Percentiles rank a stretch among this genome's conserved stretches.
phyloP scores from a whole-genome alignment of 1,284 basidiomycete genomes.

The Marasmius sp. region DNA sequence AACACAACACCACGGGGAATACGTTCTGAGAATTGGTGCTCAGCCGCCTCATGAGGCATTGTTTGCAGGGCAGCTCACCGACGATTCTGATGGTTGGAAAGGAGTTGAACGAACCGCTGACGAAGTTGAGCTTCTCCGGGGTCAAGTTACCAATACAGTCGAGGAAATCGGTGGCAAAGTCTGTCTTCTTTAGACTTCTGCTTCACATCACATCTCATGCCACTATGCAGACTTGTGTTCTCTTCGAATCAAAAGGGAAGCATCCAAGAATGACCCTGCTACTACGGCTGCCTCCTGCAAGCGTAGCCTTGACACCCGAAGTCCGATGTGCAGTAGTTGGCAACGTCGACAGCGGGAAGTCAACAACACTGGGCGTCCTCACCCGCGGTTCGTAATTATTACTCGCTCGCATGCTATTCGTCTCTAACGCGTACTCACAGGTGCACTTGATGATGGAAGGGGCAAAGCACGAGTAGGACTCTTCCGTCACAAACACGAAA shows the following conservation, averaged over 20 bases:
- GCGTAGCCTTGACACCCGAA: conserved; percentile 76
- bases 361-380: conserved; percentile 87
- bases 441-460: conserved; percentile 91
- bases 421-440: conserved; percentile 41
- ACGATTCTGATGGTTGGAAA: conserved; percentile 50
- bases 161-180: conserved; percentile 81
- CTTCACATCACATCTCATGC: conserved; percentile 2
- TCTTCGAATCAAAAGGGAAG: conserved; percentile 45
- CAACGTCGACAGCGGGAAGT: conserved; percentile 94
- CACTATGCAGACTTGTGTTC: conserved; percentile 46
- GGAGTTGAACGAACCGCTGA: conserved; percentile 49
- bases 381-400: conserved; percentile 54
- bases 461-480: conserved; percentile 91
- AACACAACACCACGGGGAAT: conserved; percentile 67
- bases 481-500: conserved; percentile 96
- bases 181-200: conserved; percentile 5
- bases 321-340: conserved; percentile 95
- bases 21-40: conserved; percentile 66
- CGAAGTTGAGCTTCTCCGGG: conserved; percentile 50
- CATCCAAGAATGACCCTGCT: conserved; percentile 60
- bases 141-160: conserved; percentile 44
- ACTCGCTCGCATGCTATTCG: not conserved
- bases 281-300: conserved; percentile 70
- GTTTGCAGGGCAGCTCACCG: conserved; percentile 49
- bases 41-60: conserved; percentile 55